Evolutionary conservation across 345 rosid genomes (phyloP), one percentile per base, ranked within the genome.

Genomic region (Boechera divaricarpa): DNA sequence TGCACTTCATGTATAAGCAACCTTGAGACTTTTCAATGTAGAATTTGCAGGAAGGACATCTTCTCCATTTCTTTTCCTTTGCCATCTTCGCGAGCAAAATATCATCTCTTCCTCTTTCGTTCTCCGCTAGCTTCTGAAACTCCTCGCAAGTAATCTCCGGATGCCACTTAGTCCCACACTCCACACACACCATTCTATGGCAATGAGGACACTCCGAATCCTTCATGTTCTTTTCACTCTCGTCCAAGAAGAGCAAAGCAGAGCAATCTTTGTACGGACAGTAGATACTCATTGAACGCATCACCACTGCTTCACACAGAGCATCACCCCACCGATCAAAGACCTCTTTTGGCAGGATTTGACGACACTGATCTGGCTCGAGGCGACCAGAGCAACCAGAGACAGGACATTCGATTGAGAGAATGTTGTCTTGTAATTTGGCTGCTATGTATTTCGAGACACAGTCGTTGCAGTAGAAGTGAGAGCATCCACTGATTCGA

Each of bases 181-280:
- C 41, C 0, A 79, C 81, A 21, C 90, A 89, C 41, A 87, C 83
- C 88, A 79, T 28, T 66, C 90, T 78, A 39, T 76, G 49, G 55
- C 93, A 89, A 13, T 65, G 32, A 32, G 84, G 87, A 36, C 91
- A 89, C 79, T 80, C 80, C 0, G 85, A 74, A 45, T 86, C 77
- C 49, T 7, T 78, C 38, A 85, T 28, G 15, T 29, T 59, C 47
- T 24, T 60, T 21, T 70, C 54, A 4, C 45, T 73, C 60, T 66
- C 81, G 35, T 84, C 85, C 67, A 78, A 26, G 64, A 85, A 61
- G 47, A 89, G 33, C 69, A 86, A 11, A 5, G 54, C 78, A 3
- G 87, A 89, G 54, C 91, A 89, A 52, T 85, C 87, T 18, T 79
- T 81, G 45, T 39, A 92, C 0, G 96, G 94, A 53, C 92, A 42